Evolutionary conservation across 2,329 filamentous ascomycete genomes (phyloP), one percentile per base, ranked within the genome.

Genomic region (Westerdykella aurantiaca): DNA sequence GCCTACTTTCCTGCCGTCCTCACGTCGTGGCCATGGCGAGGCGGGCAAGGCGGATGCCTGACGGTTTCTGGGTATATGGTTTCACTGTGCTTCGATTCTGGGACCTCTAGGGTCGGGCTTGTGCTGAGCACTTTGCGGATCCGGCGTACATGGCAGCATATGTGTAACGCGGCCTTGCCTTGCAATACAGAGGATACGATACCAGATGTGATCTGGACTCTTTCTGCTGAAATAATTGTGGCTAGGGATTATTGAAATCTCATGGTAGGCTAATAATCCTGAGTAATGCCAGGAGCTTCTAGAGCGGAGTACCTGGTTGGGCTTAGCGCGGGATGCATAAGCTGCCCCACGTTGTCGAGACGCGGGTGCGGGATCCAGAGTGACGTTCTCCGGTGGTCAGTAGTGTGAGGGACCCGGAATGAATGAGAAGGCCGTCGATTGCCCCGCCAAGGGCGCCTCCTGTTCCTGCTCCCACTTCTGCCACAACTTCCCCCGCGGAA

Each of bases 141-240:
- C 45, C 45, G 63, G 62, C 60, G 60, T 55, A 60, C 60, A 50
- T 61, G 55, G 58, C 52, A 62, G 61, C 60, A 64, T 63, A 57
- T 59, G 61, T 60, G 56, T 51, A 51, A 47, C 45, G 46, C 11
- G 49, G 49, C 54, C 46, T 48, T 37, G 51, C 49, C 52, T 55
- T 56, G 57, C 58, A 64, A 61, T 53, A 23, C 47, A 60, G 53
- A 60, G 50, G 56, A 61, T 58, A 59, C 53, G 56, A 38, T 14
- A 23, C 16, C 14, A 35, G 7, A 21, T 6, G 25, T 6, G 25
- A 12, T 29, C 25, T 9, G 4, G 9, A 29, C 31, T n/a, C 31
- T 10, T 33, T n/a, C n/a, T n/a, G n/a, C n/a, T n/a, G n/a, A n/a
- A n/a, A n/a, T n/a, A n/a, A n/a, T n/a, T 21, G 18, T 21, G 18